A percentile compares a stretch with the other conserved stretches of the same genome.
Conservation (phyloP, 257 asterid species). For the Petunia axillaris region DNA sequence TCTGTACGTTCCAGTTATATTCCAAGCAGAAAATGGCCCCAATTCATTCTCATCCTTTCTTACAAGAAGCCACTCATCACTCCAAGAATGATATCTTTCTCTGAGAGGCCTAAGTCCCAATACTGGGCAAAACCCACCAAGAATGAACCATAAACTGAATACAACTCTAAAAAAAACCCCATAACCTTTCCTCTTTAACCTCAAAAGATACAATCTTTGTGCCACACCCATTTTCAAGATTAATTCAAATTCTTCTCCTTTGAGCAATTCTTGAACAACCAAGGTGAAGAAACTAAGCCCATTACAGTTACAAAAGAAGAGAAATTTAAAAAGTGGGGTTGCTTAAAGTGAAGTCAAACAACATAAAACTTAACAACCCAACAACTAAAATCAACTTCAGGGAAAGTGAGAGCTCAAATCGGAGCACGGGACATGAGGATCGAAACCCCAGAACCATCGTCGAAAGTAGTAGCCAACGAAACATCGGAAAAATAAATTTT, state of each 20-base stretch:
- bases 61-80: constrained; percentile 92
- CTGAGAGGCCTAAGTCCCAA: constrained; percentile 76
- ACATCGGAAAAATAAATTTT: no score
- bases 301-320: background rate
- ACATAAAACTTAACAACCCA: constrained; percentile 44
- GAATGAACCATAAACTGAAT: constrained; percentile 54
- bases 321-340: constrained; percentile 29
- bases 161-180: constrained; percentile 41
- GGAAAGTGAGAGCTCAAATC: constrained; percentile 62
- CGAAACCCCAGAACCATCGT: no score
- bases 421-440: no score
- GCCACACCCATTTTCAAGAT: constrained; percentile 49
- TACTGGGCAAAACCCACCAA: constrained; percentile 48
- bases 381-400: constrained; percentile 43
- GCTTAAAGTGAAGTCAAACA: constrained; percentile 70
- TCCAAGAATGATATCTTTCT: constrained; percentile 80
- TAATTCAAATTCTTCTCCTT: constrained; percentile 47
- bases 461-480: no score
- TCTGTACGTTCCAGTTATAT: constrained; percentile 68
- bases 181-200: background rate
- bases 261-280: constrained; percentile 35
- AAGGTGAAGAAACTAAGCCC: no score
- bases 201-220: constrained; percentile 41
- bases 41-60: constrained; percentile 75
- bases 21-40: constrained; percentile 57